These are phyloP conservation scores for Arthroderma sp. DNA, from an alignment of 2,329 filamentous ascomycete species.

Conservation along the genomic window DNA sequence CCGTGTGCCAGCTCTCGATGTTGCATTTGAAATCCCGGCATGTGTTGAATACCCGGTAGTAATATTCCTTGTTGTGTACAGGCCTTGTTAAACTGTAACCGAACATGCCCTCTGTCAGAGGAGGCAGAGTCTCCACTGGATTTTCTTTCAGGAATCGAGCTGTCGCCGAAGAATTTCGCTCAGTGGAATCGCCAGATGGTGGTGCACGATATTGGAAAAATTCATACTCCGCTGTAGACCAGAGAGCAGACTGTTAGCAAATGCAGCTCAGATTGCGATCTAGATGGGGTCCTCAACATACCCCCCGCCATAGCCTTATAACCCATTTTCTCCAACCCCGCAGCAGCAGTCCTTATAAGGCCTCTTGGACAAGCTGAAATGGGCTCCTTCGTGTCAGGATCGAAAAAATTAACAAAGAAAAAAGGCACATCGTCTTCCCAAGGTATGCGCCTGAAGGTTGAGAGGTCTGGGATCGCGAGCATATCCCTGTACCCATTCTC, in stretches of 20 bases:
- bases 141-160: conserved; percentile 63
- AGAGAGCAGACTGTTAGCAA: conserved; percentile 1
- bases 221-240: conserved; percentile 66
- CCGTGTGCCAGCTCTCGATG: conserved; percentile 92
- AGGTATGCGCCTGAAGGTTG: conserved; percentile 67
- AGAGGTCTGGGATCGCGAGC: conserved; percentile 66
- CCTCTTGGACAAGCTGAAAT: conserved; percentile 69
- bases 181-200: conserved; percentile 29
- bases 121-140: conserved; percentile 57
- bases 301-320: conserved; percentile 81
- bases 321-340: conserved; percentile 54
- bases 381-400: conserved; percentile 60
- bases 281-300: conserved; percentile 30
- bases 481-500: conserved; percentile 83
- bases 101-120: conserved; percentile 88
- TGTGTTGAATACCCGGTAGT: conserved; percentile 72
- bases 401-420: conserved; percentile 70
- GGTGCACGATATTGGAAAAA: conserved; percentile 84
- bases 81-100: conserved; percentile 82
- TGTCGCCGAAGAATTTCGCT: conserved; percentile 53
- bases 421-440: conserved; percentile 83
- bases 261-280: conserved; percentile 7
- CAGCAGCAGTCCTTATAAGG: conserved; percentile 53
- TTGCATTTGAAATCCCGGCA: conserved; percentile 65
- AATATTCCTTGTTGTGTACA: conserved; percentile 83